These are phyloP conservation scores for Moringa oleifera DNA, from an alignment of 345 rosid genomes.

Conservation along the genomic window DNA sequence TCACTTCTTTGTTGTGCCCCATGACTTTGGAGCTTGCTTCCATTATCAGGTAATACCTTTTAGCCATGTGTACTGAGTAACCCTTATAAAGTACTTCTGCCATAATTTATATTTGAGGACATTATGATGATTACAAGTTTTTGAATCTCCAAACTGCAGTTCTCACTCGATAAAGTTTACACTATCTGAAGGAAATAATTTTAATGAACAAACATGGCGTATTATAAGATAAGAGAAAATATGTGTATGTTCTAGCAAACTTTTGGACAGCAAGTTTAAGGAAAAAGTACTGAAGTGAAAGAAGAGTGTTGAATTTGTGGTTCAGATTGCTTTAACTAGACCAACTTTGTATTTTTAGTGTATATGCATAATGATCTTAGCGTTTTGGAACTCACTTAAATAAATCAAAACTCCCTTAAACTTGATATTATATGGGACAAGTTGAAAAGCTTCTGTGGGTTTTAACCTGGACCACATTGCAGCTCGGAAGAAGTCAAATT, in stretches of 20 bases:
- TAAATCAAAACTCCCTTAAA: background rate
- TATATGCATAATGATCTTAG: background rate
- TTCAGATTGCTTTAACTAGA: background rate
- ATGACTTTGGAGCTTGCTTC: conserved; percentile 95
- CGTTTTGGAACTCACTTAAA: background rate
- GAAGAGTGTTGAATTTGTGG: too few species aligned
- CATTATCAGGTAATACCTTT: conserved; percentile 66
- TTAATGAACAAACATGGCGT: too few species aligned
- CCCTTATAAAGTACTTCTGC: background rate
- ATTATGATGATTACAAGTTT: too few species aligned
- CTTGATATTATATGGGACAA: background rate
- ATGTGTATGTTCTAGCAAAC: background rate
- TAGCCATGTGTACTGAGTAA: too few species aligned
- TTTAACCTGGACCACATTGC: background rate
- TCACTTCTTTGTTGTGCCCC: conserved; percentile 95
- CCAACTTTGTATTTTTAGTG: background rate
- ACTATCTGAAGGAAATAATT: background rate
- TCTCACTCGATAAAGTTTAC: background rate
- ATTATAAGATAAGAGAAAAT: background rate
- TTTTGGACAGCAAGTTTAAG: too few species aligned
- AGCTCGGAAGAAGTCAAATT: background rate
- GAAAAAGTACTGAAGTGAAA: too few species aligned
- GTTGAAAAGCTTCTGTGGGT: background rate
- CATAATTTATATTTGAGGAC: background rate
- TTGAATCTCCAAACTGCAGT: background rate